A percentile compares a stretch with the other conserved stretches of the same genome.
Conservation (phyloP, 1,284 basidiomycete species). For the Tilletia setariae region DNA sequence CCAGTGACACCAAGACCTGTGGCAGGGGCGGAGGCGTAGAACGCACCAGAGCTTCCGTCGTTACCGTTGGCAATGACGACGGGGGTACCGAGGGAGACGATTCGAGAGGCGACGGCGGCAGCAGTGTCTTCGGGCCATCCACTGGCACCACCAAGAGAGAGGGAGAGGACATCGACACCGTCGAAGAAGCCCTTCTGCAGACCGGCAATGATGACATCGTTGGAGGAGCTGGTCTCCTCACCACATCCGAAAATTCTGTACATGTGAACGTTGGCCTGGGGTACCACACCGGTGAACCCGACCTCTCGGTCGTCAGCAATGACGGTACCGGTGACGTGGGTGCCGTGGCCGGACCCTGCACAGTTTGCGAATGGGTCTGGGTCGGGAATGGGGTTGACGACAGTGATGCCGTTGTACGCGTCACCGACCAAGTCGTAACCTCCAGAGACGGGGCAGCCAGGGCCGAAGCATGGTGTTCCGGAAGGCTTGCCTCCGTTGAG, state of each 20-base stretch:
- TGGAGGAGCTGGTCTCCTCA: slow-evolving; percentile 41
- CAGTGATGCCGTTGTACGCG: slow-evolving; percentile 50
- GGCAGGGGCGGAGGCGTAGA: slow-evolving; percentile 56
- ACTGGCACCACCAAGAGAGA: slow-evolving; percentile 62
- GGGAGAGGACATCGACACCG: slow-evolving; percentile 62
- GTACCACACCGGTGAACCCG: slow-evolving; percentile 41
- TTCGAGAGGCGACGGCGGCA: slow-evolving; percentile 29
- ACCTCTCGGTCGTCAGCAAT: slow-evolving; percentile 59
- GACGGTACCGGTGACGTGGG: slow-evolving; percentile 67
- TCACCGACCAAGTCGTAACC: slow-evolving; percentile 50
- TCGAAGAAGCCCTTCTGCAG: slow-evolving; percentile 45
- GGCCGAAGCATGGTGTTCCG: slow-evolving; percentile 37
- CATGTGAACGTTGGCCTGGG: slow-evolving; percentile 39
- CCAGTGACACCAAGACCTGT: slow-evolving; percentile 52
- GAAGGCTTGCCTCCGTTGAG: slow-evolving; percentile 58
- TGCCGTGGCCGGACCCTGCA: slow-evolving; percentile 54
- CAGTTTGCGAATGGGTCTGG: slow-evolving; percentile 56
- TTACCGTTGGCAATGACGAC: slow-evolving; percentile 55
- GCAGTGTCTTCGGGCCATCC: slow-evolving; percentile 31
- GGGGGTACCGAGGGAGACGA: slow-evolving; percentile 31
- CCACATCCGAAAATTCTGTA: slow-evolving; percentile 57
- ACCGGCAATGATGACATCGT: slow-evolving; percentile 56
- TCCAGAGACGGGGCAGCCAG: slow-evolving; percentile 32
- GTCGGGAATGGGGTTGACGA: slow-evolving; percentile 52
- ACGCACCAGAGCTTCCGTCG: slow-evolving; percentile 54